phyloP scores from a whole-genome alignment of 2,329 filamentous ascomycete species.

The Pyrenophora graminea region DNA sequence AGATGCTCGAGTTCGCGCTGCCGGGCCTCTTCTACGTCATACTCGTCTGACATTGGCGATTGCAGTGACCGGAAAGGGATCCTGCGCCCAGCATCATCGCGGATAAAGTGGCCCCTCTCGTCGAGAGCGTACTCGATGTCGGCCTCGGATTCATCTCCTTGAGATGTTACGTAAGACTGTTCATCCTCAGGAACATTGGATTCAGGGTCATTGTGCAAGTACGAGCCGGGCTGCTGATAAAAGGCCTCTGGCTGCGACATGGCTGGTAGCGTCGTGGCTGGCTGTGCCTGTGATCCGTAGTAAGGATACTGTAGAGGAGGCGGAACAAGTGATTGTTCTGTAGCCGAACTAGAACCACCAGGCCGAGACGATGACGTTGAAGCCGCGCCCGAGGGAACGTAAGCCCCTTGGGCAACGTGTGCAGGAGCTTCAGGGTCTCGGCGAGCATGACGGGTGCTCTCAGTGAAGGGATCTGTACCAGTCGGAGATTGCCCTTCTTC shows the following conservation, averaged over 20 bases:
- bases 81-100: constrained; percentile 42
- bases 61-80: constrained; percentile 42
- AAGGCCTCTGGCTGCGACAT: constrained; percentile 44
- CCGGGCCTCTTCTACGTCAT: constrained; percentile 58
- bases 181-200: constrained; percentile 39
- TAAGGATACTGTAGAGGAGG: constrained; percentile 35
- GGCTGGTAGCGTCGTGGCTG: constrained; percentile 25
- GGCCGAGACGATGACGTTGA: constrained; percentile 26
- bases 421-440: constrained; percentile 40
- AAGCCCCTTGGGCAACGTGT: constrained; percentile 39
- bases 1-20: constrained; percentile 55
- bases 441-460: constrained; percentile 42
- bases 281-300: constrained; percentile 27
- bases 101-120: constrained; percentile 43
- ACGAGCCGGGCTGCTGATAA: constrained; percentile 46
- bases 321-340: constrained; percentile 29
- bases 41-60: constrained; percentile 55
- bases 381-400: constrained; percentile 38
- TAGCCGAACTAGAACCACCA: constrained; percentile 18
- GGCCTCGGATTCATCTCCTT: constrained; percentile 41
- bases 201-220: constrained; percentile 37
- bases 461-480: constrained; percentile 66
- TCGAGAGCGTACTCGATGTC: constrained; percentile 47
- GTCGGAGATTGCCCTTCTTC: constrained; percentile 58
- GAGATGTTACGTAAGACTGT: constrained; percentile 43